Evolutionary conservation across 192 early-diverging fungal species (phyloP).

Genomic region (Umbelopsis sp.): DNA sequence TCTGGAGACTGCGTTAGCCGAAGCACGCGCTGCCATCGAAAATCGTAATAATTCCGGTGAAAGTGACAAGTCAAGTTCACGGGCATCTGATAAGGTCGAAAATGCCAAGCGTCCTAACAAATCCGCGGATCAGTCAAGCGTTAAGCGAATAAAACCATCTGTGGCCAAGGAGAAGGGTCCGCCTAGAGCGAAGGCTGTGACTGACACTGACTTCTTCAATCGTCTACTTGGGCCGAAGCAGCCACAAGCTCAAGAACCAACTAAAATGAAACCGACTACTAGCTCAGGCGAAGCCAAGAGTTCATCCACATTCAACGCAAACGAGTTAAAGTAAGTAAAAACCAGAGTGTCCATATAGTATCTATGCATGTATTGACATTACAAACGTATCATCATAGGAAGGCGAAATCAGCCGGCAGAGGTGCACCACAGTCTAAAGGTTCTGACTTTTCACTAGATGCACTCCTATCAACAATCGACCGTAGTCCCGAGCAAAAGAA

Average conservation of each 20-base stretch:
- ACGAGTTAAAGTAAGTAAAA: constrained; percentile 3
- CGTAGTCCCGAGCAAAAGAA: constrained; percentile 7
- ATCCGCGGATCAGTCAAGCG: neutral
- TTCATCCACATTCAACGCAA: constrained; percentile 11
- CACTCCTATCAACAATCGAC: neutral
- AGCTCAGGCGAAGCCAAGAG: neutral
- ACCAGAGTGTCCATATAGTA: neutral
- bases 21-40: neutral
- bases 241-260: constrained; percentile 1
- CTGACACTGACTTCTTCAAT: constrained; percentile 16
- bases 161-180: neutral
- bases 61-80: neutral
- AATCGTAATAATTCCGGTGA: neutral
- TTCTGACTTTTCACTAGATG: constrained; percentile 17
- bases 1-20: neutral
- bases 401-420: constrained; percentile 7
- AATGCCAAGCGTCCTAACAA: neutral
- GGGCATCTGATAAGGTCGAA: neutral
- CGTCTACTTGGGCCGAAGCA: neutral
- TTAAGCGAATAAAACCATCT: neutral
- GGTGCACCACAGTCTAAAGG: neutral
- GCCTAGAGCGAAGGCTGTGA: neutral
- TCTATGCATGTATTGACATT: neutral
- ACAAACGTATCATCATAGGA: neutral
- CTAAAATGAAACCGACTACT: neutral